phyloP scores from a whole-genome alignment of 2,329 filamentous ascomycete species.

The Cladosporium halotolerans region DNA sequence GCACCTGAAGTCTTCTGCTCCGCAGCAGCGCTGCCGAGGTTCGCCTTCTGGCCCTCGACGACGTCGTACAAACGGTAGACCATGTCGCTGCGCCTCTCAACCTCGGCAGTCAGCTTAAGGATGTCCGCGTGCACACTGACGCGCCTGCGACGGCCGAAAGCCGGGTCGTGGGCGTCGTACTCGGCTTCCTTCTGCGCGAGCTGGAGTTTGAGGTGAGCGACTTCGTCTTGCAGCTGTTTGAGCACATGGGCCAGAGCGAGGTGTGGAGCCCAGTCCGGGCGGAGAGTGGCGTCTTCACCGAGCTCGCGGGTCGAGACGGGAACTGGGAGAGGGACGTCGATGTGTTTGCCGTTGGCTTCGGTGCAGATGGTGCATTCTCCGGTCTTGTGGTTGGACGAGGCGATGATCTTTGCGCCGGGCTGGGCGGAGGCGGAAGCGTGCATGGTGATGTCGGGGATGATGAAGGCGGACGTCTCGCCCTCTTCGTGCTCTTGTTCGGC shows the following conservation, averaged over 20 bases:
- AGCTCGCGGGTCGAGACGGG: constrained; percentile 29
- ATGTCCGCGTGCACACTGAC: constrained; percentile 57
- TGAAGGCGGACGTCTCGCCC: constrained; percentile 54
- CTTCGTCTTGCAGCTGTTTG: constrained; percentile 74
- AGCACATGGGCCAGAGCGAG: constrained; percentile 75
- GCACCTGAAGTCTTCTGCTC: background rate
- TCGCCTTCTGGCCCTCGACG: constrained; percentile 68
- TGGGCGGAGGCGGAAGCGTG: constrained; percentile 17
- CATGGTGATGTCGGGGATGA: constrained; percentile 57
- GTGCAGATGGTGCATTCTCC: constrained; percentile 52
- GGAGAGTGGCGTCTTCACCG: constrained; percentile 45
- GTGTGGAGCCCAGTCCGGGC: constrained; percentile 59
- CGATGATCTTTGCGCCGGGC: background rate
- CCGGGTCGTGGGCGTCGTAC: constrained; percentile 62
- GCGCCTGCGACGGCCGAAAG: constrained; percentile 59
- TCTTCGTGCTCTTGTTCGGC: constrained; percentile 18
- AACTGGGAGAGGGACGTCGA: constrained; percentile 37
- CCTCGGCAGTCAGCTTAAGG: constrained; percentile 53
- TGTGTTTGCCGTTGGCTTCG: constrained; percentile 20
- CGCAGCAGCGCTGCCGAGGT: constrained; percentile 56
- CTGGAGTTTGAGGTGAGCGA: constrained; percentile 66
- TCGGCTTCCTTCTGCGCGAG: constrained; percentile 55
- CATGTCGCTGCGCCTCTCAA: constrained; percentile 70
- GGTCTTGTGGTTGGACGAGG: constrained; percentile 36
- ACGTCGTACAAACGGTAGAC: constrained; percentile 81